These are phyloP conservation scores for Saccharomycopsis javanensis DNA, from an alignment of 805 yeast genomes.

Conservation along the genomic window DNA sequence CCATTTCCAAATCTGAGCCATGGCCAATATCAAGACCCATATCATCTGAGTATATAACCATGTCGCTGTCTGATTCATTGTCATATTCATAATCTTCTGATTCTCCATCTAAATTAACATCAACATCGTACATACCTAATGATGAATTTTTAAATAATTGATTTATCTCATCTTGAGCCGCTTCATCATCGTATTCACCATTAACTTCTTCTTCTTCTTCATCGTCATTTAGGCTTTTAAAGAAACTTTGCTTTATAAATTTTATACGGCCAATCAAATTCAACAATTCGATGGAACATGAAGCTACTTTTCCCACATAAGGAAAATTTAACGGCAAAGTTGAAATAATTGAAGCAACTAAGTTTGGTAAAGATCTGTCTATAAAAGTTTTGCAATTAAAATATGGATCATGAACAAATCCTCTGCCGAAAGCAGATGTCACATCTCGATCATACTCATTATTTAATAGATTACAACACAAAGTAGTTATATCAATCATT, in stretches of 20 bases:
- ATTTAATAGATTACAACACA: constrained; percentile 27
- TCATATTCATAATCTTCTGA: constrained; percentile 41
- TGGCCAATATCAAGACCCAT: constrained; percentile 27
- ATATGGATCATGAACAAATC: constrained; percentile 40
- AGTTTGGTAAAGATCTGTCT: constrained; percentile 53
- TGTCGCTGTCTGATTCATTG: constrained; percentile 30
- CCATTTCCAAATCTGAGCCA: constrained; percentile 23
- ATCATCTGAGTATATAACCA: constrained; percentile 26
- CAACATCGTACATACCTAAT: constrained; percentile 87
- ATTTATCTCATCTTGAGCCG: constrained; percentile 62
- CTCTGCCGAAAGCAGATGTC: not conserved
- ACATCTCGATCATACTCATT: constrained; percentile 18
- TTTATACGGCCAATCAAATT: constrained; percentile 48
- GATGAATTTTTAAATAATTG: constrained; percentile 83
- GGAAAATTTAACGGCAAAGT: constrained; percentile 70
- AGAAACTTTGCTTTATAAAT: constrained; percentile 44
- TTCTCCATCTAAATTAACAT: constrained; percentile 52
- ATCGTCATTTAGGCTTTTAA: constrained; percentile 33
- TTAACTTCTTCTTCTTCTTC: constrained; percentile 50
- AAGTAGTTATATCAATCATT: constrained; percentile 42
- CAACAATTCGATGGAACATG: constrained; percentile 49
- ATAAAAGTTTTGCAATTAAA: constrained; percentile 55
- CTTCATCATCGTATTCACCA: constrained; percentile 44
- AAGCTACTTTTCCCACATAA: constrained; percentile 48
- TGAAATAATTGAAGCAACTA: constrained; percentile 51